phyloP scores from a whole-genome alignment of 768 basidiomycete species.

The Galerina marginata region DNA sequence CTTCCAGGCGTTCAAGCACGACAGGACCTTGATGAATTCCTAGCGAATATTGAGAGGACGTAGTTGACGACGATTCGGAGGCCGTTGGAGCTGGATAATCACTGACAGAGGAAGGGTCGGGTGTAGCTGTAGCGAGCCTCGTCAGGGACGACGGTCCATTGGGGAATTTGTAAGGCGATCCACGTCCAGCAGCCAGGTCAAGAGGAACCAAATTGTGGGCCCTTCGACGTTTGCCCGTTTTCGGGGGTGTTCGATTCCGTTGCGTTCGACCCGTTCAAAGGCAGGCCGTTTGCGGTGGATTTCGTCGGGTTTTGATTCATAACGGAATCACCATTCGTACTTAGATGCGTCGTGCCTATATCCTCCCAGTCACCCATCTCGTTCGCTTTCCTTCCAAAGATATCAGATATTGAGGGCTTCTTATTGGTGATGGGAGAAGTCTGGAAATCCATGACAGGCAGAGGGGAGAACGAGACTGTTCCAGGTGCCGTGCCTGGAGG shows the following conservation, averaged over 20 bases:
- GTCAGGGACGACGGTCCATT: slow-evolving; percentile 55
- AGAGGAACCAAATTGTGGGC: slow-evolving; percentile 43
- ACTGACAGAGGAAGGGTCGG: slow-evolving; percentile 78
- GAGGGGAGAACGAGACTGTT: slow-evolving; percentile 23
- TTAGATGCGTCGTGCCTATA: slow-evolving; percentile 25
- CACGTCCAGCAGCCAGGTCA: slow-evolving; percentile 27
- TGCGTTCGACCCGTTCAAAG: slow-evolving; percentile 19
- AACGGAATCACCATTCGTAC: slow-evolving; percentile 1
- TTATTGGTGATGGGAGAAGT: slow-evolving; percentile 49
- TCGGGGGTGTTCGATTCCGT: slow-evolving; percentile 30
- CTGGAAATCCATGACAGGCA: slow-evolving; percentile 35
- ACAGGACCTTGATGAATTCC: slow-evolving; percentile 51
- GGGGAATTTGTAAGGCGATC: slow-evolving; percentile 45
- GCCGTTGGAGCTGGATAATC: slow-evolving; percentile 73
- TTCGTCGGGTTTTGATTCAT: slow-evolving; percentile 13
- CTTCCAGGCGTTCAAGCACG: slow-evolving; percentile 73
- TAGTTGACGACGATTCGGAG: slow-evolving; percentile 75
- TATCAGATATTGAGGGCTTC: slow-evolving; percentile 72
- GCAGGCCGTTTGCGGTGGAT: slow-evolving; percentile 19
- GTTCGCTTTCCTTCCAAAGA: slow-evolving; percentile 64
- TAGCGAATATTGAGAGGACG: slow-evolving; percentile 70
- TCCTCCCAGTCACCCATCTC: slow-evolving; percentile 75
- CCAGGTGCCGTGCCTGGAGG: slow-evolving; percentile 37
- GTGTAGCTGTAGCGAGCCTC: slow-evolving; percentile 70
- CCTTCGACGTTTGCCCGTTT: slow-evolving; percentile 47